Evolutionary conservation across 345 rosid genomes (phyloP).

Genomic region (Linum lewisii): DNA sequence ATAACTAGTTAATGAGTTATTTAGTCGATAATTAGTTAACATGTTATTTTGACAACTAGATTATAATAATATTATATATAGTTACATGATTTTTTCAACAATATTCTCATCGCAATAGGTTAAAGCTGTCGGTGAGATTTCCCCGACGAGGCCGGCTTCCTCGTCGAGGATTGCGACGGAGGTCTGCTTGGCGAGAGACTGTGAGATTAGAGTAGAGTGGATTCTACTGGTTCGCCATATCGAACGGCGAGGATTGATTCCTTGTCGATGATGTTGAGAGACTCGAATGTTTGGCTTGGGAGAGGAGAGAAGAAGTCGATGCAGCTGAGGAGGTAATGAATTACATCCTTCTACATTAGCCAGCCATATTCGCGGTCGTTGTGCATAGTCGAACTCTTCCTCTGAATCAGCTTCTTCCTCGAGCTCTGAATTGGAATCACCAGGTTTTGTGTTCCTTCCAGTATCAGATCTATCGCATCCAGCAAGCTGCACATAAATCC

Average conservation of each 20-base stretch:
- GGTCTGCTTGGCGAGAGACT: slow-evolving; percentile 31
- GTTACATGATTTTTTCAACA: no score
- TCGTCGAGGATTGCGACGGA: slow-evolving; percentile 38
- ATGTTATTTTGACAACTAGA: no score
- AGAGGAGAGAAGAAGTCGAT: slow-evolving; percentile 35
- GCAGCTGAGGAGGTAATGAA: slow-evolving; percentile 47
- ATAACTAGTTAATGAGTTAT: no score
- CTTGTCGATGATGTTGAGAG: slow-evolving; percentile 35
- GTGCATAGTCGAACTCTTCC: slow-evolving; percentile 27
- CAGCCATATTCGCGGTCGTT: slow-evolving; percentile 45
- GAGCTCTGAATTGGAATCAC: background rate
- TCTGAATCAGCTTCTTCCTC: slow-evolving; percentile 28
- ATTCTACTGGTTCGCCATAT: slow-evolving; percentile 35
- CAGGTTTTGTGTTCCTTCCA: slow-evolving; percentile 24
- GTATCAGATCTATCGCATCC: slow-evolving; percentile 45
- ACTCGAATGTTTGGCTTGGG: slow-evolving; percentile 29
- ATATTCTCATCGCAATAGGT: slow-evolving; percentile 36
- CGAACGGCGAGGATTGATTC: slow-evolving; percentile 25
- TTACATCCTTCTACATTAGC: slow-evolving; percentile 51
- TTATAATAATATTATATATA: no score
- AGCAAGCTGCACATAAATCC: slow-evolving; percentile 28
- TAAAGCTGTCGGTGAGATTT: slow-evolving; percentile 38
- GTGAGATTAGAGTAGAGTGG: slow-evolving; percentile 26
- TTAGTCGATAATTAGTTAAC: no score
- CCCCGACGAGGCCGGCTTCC: slow-evolving; percentile 34